These are phyloP conservation scores for Lentinula boryana DNA, from an alignment of 768 basidiomycete species.

Conservation along the genomic window DNA sequence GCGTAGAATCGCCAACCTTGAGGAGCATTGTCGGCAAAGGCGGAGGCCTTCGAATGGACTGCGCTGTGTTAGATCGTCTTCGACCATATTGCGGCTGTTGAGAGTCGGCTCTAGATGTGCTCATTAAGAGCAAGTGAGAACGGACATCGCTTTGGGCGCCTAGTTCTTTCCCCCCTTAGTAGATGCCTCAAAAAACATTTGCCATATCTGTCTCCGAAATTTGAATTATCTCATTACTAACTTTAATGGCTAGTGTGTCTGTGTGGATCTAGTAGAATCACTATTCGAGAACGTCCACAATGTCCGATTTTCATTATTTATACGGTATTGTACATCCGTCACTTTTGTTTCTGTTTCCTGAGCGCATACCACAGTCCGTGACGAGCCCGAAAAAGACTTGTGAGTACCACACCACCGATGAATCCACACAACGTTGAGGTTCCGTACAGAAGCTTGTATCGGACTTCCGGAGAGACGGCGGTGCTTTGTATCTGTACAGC, in stretches of 20 bases:
- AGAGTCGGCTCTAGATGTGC: constrained; percentile 58
- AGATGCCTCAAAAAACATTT: too few species aligned
- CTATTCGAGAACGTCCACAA: too few species aligned
- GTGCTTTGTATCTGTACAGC: constrained; percentile 1
- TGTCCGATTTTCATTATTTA: too few species aligned
- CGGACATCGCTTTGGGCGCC: too few species aligned
- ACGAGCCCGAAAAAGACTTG: constrained; percentile 6
- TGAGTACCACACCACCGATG: constrained; percentile 11
- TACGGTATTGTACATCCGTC: too few species aligned
- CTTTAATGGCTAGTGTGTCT: too few species aligned
- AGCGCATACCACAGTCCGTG: constrained; percentile 22
- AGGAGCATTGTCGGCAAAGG: constrained; percentile 30
- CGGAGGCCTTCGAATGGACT: constrained; percentile 51
- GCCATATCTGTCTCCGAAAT: too few species aligned
- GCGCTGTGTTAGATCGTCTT: constrained; percentile 70
- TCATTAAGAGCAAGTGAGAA: constrained; percentile 31
- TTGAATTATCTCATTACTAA: too few species aligned
- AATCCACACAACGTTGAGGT: constrained; percentile 11
- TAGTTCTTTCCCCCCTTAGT: too few species aligned
- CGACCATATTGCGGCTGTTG: constrained; percentile 50
- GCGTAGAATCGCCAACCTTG: constrained; percentile 55
- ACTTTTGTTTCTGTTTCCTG: not conserved
- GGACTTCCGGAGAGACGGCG: not conserved
- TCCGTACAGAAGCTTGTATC: not conserved
- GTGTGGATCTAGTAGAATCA: too few species aligned